A percentile compares a stretch with the other conserved stretches of the same genome.
Evolutionary conservation across 495 filamentous ascomycete species (phyloP).

Genomic region (Lophium mytilinum): DNA sequence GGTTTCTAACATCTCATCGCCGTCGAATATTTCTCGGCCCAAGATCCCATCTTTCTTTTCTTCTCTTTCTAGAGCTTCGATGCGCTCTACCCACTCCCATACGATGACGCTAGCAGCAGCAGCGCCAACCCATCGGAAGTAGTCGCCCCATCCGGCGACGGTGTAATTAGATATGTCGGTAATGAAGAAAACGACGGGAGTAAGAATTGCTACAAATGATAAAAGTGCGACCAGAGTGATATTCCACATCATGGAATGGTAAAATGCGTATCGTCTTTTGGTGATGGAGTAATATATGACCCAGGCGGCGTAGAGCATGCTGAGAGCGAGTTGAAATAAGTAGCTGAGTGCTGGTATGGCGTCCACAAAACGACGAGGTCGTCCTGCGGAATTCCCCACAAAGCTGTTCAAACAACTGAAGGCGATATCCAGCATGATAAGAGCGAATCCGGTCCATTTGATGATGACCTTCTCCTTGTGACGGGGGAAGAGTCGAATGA

Average conservation of each 20-base stretch:
- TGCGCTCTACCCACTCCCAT: constrained; percentile 99
- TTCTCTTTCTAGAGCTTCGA: constrained; percentile 89
- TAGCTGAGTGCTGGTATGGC: constrained; percentile 91
- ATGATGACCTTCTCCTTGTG: constrained; percentile 97
- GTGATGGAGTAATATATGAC: constrained; percentile 91
- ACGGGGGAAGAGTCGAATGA: constrained; percentile 90
- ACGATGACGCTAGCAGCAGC: constrained; percentile 94
- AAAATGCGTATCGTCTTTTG: constrained; percentile 89
- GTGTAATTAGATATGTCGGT: constrained; percentile 82
- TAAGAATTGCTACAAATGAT: constrained; percentile 69
- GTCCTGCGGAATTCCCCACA: constrained; percentile 46
- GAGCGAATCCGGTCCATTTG: constrained; percentile 93
- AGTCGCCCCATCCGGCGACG: constrained; percentile 92
- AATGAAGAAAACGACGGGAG: constrained; percentile 93
- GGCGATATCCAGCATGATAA: constrained; percentile 81
- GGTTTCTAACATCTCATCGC: constrained; percentile 87
- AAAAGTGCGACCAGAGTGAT: constrained; percentile 78
- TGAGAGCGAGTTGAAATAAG: constrained; percentile 82
- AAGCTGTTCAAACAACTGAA: constrained; percentile 89
- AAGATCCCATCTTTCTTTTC: constrained; percentile 94
- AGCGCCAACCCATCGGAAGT: constrained; percentile 94
- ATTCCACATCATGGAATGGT: constrained; percentile 85
- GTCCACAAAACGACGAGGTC: constrained; percentile 68
- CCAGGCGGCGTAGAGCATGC: constrained; percentile 87
- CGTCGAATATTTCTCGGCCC: constrained; percentile 90